Evolutionary conservation across 2,329 filamentous ascomycete species (phyloP).

Genomic region (Rhexocercosporidium sp.): DNA sequence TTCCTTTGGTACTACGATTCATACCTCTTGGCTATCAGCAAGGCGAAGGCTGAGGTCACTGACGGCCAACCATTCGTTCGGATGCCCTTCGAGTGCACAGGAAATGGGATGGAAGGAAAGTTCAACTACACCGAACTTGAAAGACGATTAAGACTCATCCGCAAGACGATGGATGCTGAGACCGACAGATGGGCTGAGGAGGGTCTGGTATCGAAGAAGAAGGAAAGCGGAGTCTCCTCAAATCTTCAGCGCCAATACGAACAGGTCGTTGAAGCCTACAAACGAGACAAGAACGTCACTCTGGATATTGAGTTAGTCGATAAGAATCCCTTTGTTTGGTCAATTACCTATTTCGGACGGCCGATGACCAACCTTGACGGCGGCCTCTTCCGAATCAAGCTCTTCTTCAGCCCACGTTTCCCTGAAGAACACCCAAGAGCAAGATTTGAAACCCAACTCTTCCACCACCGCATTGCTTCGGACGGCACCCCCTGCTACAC

Average conservation of each 20-base stretch:
- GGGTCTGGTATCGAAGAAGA: slow-evolving; percentile 65
- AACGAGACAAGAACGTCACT: slow-evolving; percentile 69
- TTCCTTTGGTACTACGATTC: slow-evolving; percentile 97
- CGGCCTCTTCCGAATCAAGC: slow-evolving; percentile 81
- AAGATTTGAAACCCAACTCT: slow-evolving; percentile 79
- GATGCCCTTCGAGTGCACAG: slow-evolving; percentile 84
- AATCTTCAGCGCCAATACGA: slow-evolving; percentile 86
- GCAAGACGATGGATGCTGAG: slow-evolving; percentile 73
- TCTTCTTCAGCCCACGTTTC: slow-evolving; percentile 83
- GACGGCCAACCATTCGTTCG: slow-evolving; percentile 69
- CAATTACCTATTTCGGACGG: slow-evolving; percentile 85
- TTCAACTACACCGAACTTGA: slow-evolving; percentile 83
- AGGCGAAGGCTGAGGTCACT: slow-evolving; percentile 66
- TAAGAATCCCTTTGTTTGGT: slow-evolving; percentile 88
- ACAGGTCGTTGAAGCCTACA: slow-evolving; percentile 78
- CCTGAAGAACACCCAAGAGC: slow-evolving; percentile 88
- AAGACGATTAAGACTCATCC: slow-evolving; percentile 70
- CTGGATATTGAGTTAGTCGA: slow-evolving; percentile 79
- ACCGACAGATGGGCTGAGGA: slow-evolving; percentile 72
- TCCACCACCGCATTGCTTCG: slow-evolving; percentile 83
- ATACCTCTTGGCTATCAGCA: slow-evolving; percentile 74
- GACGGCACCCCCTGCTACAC: slow-evolving; percentile 87
- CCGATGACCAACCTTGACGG: slow-evolving; percentile 95
- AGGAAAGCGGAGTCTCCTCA: slow-evolving; percentile 76
- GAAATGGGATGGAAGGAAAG: slow-evolving; percentile 83